Conservation (phyloP, 352 stramenopile genomes). For the Aphanomyces invadans region DNA sequence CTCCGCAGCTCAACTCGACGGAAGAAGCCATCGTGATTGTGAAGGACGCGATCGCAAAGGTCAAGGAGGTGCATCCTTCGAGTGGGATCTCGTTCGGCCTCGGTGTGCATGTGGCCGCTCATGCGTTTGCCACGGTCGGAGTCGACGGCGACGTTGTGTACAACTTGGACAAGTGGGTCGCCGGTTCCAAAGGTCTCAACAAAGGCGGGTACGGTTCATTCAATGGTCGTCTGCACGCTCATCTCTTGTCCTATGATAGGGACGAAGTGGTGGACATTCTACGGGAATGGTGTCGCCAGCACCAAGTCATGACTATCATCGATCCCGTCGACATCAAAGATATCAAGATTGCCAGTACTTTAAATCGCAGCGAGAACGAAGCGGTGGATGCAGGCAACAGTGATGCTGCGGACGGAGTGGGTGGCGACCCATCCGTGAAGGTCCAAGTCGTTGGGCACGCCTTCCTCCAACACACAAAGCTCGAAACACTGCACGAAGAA, state of each 20-base stretch:
- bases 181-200: conserved; percentile 35
- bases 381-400: not conserved
- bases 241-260: conserved; percentile 24
- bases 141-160: conserved; percentile 34
- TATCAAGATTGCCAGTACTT: conserved; percentile 41
- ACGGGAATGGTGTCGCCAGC: conserved; percentile 39
- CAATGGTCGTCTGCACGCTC: not conserved
- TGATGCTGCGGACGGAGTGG: conserved; percentile 20
- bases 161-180: conserved; percentile 61
- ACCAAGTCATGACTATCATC: conserved; percentile 45
- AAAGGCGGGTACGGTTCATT: conserved; percentile 28
- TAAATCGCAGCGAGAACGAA: conserved; percentile 22
- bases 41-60: conserved; percentile 35
- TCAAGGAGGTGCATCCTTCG: conserved; percentile 26
- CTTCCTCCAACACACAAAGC: conserved; percentile 32
- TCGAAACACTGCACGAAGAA: conserved; percentile 42
- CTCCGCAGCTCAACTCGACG: conserved; percentile 48
- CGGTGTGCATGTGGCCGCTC: conserved; percentile 56
- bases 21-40: conserved; percentile 53
- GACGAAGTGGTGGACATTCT: conserved; percentile 58
- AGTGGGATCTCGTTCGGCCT: conserved; percentile 44
- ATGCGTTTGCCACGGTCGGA: conserved; percentile 38
- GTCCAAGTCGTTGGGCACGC: conserved; percentile 43
- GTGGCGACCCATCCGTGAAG: conserved; percentile 39
- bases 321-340: conserved; percentile 56